Percentiles rank a stretch among this genome's conserved stretches.
phyloP scores from a whole-genome alignment of 2,329 filamentous ascomycete genomes.

The Simplicillium sp. region DNA sequence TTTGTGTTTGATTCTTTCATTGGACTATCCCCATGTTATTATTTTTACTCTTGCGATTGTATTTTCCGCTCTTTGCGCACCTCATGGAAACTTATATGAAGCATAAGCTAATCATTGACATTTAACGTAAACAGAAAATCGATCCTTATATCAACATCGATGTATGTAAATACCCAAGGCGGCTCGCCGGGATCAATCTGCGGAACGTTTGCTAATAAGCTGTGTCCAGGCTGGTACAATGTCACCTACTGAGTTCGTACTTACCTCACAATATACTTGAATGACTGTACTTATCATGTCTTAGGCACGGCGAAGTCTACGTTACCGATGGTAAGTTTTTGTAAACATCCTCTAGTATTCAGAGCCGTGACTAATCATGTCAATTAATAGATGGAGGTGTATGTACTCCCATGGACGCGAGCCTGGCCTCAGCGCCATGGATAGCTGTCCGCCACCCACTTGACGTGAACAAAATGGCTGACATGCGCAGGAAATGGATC shows the following conservation, averaged over 20 bases:
- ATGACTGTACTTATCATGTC: neutral
- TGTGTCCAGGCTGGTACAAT: neutral
- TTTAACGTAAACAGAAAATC: neutral
- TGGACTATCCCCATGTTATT: no score
- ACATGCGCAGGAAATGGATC: constrained; percentile 18
- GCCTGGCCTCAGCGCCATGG: constrained; percentile 9
- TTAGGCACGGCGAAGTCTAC: neutral
- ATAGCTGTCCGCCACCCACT: no score
- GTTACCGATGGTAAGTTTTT: neutral
- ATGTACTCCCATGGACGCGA: constrained; percentile 10
- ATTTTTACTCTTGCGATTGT: no score
- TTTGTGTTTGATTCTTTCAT: no score
- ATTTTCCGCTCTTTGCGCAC: no score
- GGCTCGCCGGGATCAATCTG: no score
- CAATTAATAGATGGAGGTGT: no score
- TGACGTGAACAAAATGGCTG: no score
- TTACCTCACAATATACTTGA: constrained; percentile 19
- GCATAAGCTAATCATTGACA: neutral
- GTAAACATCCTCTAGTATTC: neutral
- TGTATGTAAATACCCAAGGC: no score
- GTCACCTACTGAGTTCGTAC: neutral
- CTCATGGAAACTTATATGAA: neutral
- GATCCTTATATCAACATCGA: neutral
- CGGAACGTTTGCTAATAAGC: no score
- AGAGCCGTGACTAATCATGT: no score